Base-by-base conservation (phyloP, 306 rosid genomes). In the Pyrus communis region DNA sequence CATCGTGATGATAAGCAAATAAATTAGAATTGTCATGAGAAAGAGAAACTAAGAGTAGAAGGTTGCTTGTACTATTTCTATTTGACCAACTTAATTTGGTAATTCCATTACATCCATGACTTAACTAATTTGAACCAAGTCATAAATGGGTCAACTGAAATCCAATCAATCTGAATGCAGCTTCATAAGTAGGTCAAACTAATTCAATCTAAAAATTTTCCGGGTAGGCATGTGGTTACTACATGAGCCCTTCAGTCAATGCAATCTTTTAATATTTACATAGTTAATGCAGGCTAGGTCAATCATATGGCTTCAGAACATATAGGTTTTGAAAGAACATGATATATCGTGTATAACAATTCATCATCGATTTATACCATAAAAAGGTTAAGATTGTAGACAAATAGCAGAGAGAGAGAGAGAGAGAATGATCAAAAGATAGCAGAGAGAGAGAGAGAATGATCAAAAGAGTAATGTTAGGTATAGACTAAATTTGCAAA, bases 101-200 rank as follows among this genome's bases (percentile, higher is more conserved):
- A 17, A 63, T 17, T 30, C 43, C 3, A 63, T 63, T 63, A 63
- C 33, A 38, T 63, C 42, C 40, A 30, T 7, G 12, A 63, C 18
- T 5, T 61, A 61, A 61, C 33, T 14, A 25, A 61, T 30, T 30
- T 63, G 43, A 27, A 28, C 12, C 23, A 15, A 10, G 25, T 33
- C 75, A 19, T 70, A 70, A 70, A 70, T 28, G 43, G 45, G 62
- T 70, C 64, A 71, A 71, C 65, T 31, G 63, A 52, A 30, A 71
- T 71, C 49, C 43, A 72, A 33, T 33, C 46, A 55, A 71, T 71
- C 35, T 33, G 62, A 4, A 21, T 18, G 66, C 35, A 33, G 76
- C 76, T 54, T n/a, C 76, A 71, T 71, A 33, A 55, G 52, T 57
- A 66, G 76, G 72, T 49, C 72, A 71, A 57, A 66, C 31, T 30